Evolutionary conservation across 768 basidiomycete genomes (phyloP).

Genomic region (Tulasnella sp.): DNA sequence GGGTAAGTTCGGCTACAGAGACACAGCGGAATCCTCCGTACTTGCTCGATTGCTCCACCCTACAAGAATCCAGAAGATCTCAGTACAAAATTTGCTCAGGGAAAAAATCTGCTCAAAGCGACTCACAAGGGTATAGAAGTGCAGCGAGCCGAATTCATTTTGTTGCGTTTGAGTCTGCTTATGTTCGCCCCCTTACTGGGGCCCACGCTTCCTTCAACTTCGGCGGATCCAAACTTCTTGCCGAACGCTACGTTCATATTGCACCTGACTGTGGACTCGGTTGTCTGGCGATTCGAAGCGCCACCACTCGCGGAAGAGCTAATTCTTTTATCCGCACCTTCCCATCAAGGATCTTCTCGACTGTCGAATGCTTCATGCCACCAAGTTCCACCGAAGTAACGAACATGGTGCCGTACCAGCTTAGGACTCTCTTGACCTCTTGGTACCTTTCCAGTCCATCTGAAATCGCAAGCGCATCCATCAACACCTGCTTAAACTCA

Average conservation of each 20-base stretch:
- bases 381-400: not conserved
- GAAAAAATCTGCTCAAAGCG: too few relatives aligned
- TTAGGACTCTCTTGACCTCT: not conserved
- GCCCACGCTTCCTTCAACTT: not conserved
- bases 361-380: not conserved
- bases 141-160: not conserved
- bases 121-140: not conserved
- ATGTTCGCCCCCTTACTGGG: not conserved
- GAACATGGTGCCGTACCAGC: not conserved
- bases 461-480: not conserved
- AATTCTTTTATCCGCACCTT: not conserved
- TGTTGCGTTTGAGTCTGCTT: not conserved
- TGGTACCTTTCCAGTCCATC: not conserved
- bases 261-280: not conserved
- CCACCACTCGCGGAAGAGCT: not conserved
- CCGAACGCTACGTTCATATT: not conserved
- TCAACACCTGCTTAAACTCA: not conserved
- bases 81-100: not conserved
- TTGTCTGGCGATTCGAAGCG: not conserved
- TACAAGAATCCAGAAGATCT: not conserved
- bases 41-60: not conserved
- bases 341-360: not conserved
- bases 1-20: not conserved
- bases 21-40: not conserved
- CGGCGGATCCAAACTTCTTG: not conserved